Percentiles rank a stretch among this genome's conserved stretches.
These are phyloP conservation scores for Boeremia lycopersici DNA, from an alignment of 2,329 filamentous ascomycete species.

Conservation along the genomic window DNA sequence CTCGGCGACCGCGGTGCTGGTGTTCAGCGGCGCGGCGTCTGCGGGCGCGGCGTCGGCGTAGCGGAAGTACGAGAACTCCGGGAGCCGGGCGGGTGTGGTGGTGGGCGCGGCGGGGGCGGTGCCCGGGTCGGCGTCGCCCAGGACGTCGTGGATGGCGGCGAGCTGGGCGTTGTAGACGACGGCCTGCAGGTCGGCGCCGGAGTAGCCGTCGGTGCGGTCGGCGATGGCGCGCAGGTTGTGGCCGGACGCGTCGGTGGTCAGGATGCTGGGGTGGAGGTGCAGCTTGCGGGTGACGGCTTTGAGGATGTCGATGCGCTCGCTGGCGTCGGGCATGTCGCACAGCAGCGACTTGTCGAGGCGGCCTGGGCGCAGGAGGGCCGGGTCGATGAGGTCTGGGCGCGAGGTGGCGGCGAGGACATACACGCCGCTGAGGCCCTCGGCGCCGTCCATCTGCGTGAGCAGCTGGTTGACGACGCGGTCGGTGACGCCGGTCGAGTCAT, in stretches of 20 bases:
- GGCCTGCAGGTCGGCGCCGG: slow-evolving; percentile 91
- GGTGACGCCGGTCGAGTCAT: slow-evolving; percentile 97
- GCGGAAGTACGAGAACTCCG: slow-evolving; percentile 69
- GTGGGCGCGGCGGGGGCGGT: slow-evolving; percentile 34
- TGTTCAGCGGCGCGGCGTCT: slow-evolving; percentile 37
- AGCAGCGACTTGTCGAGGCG: slow-evolving; percentile 91
- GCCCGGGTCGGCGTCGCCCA: slow-evolving; percentile 62
- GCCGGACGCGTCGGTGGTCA: slow-evolving; percentile 47
- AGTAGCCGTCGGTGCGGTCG: slow-evolving; percentile 82
- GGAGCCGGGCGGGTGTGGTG: slow-evolving; percentile 14
- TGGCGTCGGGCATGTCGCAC: slow-evolving; percentile 81
- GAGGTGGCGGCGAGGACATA: slow-evolving; percentile 96
- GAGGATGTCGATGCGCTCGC: slow-evolving; percentile 89
- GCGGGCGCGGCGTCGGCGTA: slow-evolving; percentile 64
- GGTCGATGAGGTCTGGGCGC: slow-evolving; percentile 92
- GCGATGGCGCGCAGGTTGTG: slow-evolving; percentile 73
- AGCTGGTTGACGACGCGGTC: slow-evolving; percentile 98
- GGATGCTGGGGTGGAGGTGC: slow-evolving; percentile 70
- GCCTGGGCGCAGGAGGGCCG: slow-evolving; percentile 86
- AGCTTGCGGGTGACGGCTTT: slow-evolving; percentile 82
- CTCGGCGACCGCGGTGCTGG: slow-evolving; percentile 63
- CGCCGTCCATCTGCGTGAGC: slow-evolving; percentile 97
- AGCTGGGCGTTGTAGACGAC: slow-evolving; percentile 95
- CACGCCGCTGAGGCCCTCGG: slow-evolving; percentile 90
- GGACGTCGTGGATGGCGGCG: slow-evolving; percentile 92